Evolutionary conservation across 805 yeast genomes (phyloP), one percentile per base, ranked within the genome.

Genomic region (Saturnispora diversa): DNA sequence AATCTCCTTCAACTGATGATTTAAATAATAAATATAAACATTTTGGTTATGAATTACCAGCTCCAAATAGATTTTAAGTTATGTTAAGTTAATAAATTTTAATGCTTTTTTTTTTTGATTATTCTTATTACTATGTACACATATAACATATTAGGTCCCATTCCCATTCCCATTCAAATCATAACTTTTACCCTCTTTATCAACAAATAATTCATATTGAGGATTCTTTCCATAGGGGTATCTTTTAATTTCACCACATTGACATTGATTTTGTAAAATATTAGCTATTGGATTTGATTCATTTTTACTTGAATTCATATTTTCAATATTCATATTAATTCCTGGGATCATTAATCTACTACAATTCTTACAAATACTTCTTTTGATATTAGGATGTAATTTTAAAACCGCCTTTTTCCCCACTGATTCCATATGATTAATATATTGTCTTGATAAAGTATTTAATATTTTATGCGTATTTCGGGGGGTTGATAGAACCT

Each of bases 281-380:
- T 81, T 82, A 46, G 66, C 62, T 17, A 59, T 54, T 0, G 55
- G 49, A 6, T n/a, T 12, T 1, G 49, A 25, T 23, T 57, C 35
- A 0, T 39, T 28, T 34, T 62, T 66, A 15, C 75, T 70, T 12
- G 37, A 38, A 50, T 78, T 75, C 25, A 59, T 65, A 1, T 79
- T 41, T 16, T 62, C 55, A 2, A 66, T 48, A 1, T 54, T 35
- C 37, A 70, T 51, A 15, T 69, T 66, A 13, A 64, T 37, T 0
- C 78, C 80, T 1, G 80, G 75, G 1, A 74, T 51, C 45, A 72
- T 60, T 8, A 71, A 44, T 7, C 75, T 56, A 33, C 70, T 60
- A 57, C 95, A 86, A 27, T 60, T 62, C 50, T 84, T 84, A 59
- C 95, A 86, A 12, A 79, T 53, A 0, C 71, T 66, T 48, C 94